A percentile compares a stretch with the other conserved stretches of the same genome.
Evolutionary conservation across 148 eudicot genomes (phyloP).

Genomic region (Limonium bicolor): DNA sequence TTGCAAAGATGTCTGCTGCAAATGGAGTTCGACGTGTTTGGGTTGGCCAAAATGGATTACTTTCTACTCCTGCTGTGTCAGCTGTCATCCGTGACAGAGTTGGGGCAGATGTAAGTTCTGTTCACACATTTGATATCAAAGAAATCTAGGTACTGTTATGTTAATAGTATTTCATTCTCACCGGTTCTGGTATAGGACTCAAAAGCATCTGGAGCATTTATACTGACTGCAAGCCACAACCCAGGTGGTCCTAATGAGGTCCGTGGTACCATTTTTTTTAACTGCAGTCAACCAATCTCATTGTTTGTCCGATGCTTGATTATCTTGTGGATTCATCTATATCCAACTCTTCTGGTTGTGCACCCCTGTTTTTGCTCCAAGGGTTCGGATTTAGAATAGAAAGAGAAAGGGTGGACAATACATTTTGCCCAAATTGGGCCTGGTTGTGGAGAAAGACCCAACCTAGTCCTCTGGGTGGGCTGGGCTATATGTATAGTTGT

Average conservation of each 20-base stretch:
- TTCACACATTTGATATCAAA: background rate
- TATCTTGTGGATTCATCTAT: too few species aligned
- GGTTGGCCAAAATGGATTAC: constrained; percentile 90
- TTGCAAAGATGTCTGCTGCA: constrained; percentile 95
- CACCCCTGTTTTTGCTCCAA: too few species aligned
- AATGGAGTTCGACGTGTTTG: constrained; percentile 91
- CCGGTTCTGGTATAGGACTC: constrained; percentile 37
- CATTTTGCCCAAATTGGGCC: too few species aligned
- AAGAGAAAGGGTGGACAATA: too few species aligned
- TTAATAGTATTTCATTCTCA: background rate
- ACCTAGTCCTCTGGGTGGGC: too few species aligned
- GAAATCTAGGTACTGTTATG: background rate
- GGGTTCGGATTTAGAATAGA: too few species aligned
- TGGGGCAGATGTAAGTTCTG: constrained; percentile 62
- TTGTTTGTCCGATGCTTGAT: background rate
- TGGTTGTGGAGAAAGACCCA: too few species aligned
- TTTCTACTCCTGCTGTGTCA: constrained; percentile 98
- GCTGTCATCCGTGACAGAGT: constrained; percentile 91
- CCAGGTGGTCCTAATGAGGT: constrained; percentile 98
- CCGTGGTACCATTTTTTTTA: constrained; percentile 1
- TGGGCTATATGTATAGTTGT: too few species aligned
- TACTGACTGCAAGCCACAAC: constrained; percentile 95
- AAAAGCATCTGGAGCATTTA: constrained; percentile 80
- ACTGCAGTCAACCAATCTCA: background rate
- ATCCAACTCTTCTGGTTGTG: too few species aligned